Evolutionary conservation across 176 grass and related monocot species (phyloP).

Genomic region (Cymbopogon citratus): DNA sequence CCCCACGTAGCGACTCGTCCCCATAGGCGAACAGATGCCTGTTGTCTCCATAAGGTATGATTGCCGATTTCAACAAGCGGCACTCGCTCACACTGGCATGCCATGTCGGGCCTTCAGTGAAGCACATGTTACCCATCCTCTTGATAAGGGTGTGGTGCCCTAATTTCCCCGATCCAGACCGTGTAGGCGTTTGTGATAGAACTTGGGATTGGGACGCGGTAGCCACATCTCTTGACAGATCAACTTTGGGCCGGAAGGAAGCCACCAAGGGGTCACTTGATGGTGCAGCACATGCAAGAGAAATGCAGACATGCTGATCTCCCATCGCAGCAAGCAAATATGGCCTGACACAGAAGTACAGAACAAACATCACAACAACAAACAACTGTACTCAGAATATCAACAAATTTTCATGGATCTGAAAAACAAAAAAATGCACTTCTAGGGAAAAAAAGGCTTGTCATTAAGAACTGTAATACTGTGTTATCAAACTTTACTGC

Average conservation of each 20-base stretch:
- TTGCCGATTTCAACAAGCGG: constrained; percentile 62
- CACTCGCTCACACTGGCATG: constrained; percentile 43
- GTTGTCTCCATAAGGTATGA: constrained; percentile 28
- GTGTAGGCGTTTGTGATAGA: constrained; percentile 28
- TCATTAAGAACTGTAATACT: not conserved
- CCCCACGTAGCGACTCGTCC: constrained; percentile 46
- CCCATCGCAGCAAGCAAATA: constrained; percentile 40
- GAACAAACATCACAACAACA: not conserved
- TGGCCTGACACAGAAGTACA: constrained; percentile 36
- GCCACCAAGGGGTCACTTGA: constrained; percentile 52
- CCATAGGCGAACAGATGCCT: constrained; percentile 47
- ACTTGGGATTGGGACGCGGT: constrained; percentile 49
- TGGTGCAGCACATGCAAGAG: constrained; percentile 46
- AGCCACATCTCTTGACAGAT: constrained; percentile 3
- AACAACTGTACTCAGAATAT: not conserved
- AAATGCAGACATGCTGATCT: constrained; percentile 52
- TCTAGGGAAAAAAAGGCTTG: not conserved
- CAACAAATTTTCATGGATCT: not conserved
- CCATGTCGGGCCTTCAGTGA: constrained; percentile 25
- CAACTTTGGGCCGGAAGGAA: constrained; percentile 66
- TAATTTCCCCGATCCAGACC: constrained; percentile 36
- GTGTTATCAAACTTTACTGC: not conserved
- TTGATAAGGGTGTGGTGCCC: constrained; percentile 61
- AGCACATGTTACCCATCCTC: constrained; percentile 20
- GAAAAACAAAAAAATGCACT: not conserved